Percentiles rank a stretch among this genome's conserved stretches.
These are phyloP conservation scores for Rhinocladiella mackenziei DNA, from an alignment of 2,329 filamentous ascomycete species.

Conservation along the genomic window DNA sequence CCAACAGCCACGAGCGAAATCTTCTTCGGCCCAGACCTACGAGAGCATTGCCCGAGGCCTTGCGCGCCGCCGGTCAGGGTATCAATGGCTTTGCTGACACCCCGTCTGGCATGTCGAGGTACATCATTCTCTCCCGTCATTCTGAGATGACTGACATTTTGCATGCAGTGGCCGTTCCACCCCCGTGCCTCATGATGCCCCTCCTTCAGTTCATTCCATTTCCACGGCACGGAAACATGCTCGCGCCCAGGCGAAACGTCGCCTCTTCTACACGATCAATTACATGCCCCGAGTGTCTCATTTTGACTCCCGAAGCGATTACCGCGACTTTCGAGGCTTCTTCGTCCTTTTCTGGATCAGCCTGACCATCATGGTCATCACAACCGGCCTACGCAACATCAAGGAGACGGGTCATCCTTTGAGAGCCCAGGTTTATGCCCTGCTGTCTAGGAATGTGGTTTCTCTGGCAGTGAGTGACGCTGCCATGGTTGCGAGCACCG, in stretches of 20 bases:
- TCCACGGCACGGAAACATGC: slow-evolving; percentile 79
- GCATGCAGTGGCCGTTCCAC: slow-evolving; percentile 69
- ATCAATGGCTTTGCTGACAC: slow-evolving; percentile 33
- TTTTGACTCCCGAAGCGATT: slow-evolving; percentile 88
- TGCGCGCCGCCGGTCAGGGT: slow-evolving; percentile 27
- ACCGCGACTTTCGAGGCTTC: slow-evolving; percentile 93
- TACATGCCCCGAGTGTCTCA: slow-evolving; percentile 89
- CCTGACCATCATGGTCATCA: slow-evolving; percentile 93
- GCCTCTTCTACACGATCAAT: slow-evolving; percentile 88
- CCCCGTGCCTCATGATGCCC: slow-evolving; percentile 80
- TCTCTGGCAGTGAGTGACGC: slow-evolving; percentile 79
- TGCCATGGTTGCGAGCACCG: slow-evolving; percentile 75
- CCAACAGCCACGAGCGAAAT: slow-evolving; percentile 18
- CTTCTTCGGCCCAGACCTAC: slow-evolving; percentile 23
- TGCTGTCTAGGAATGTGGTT: slow-evolving; percentile 85
- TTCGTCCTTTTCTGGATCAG: slow-evolving; percentile 98
- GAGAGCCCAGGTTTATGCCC: slow-evolving; percentile 77
- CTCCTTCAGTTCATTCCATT: slow-evolving; percentile 83
- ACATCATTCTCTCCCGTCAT: slow-evolving; percentile 1
- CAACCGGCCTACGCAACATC: slow-evolving; percentile 85
- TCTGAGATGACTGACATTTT: slow-evolving; percentile 4
- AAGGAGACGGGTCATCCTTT: slow-evolving; percentile 89
- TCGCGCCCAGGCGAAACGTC: slow-evolving; percentile 72
- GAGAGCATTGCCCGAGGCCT: slow-evolving; percentile 16
- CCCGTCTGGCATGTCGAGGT: slow-evolving; percentile 38